These are phyloP conservation scores for Pythium sp. DNA, from an alignment of 352 stramenopile species.

Conservation along the genomic window DNA sequence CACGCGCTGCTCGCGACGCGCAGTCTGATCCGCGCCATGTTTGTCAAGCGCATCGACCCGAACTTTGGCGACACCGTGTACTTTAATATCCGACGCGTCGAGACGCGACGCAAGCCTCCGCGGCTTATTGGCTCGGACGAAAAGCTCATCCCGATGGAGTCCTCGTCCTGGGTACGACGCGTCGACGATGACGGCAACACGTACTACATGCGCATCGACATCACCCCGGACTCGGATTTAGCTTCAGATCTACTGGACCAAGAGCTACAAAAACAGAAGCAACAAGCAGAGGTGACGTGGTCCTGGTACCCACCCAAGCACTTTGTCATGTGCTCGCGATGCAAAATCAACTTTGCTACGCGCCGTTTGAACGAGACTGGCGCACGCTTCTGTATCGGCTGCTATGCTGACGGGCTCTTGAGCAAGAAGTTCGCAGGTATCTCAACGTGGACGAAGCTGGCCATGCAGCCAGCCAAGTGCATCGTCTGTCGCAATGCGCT, in stretches of 20 bases:
- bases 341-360: constrained; percentile 52
- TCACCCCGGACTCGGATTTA: not conserved
- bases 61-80: constrained; percentile 48
- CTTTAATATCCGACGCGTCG: constrained; percentile 52
- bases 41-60: constrained; percentile 65
- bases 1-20: constrained; percentile 41
- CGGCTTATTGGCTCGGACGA: constrained; percentile 52
- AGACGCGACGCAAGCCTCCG: constrained; percentile 35
- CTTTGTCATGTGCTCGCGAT: constrained; percentile 53
- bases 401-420: constrained; percentile 38
- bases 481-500: constrained; percentile 50
- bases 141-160: constrained; percentile 49
- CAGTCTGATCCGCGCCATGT: constrained; percentile 44
- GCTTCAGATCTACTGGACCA: not conserved
- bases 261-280: not conserved
- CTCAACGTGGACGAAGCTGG: constrained; percentile 57
- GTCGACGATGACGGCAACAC: constrained; percentile 39
- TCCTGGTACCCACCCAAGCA: constrained; percentile 48
- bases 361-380: constrained; percentile 44
- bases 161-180: constrained; percentile 55
- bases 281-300: not conserved
- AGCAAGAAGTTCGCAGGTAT: constrained; percentile 10
- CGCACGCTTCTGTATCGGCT: constrained; percentile 55
- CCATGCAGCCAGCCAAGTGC: constrained; percentile 50
- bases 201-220: constrained; percentile 54